Evolutionary conservation across 202 grass and related monocot genomes (phyloP).

Genomic region (Setaria viridis): DNA sequence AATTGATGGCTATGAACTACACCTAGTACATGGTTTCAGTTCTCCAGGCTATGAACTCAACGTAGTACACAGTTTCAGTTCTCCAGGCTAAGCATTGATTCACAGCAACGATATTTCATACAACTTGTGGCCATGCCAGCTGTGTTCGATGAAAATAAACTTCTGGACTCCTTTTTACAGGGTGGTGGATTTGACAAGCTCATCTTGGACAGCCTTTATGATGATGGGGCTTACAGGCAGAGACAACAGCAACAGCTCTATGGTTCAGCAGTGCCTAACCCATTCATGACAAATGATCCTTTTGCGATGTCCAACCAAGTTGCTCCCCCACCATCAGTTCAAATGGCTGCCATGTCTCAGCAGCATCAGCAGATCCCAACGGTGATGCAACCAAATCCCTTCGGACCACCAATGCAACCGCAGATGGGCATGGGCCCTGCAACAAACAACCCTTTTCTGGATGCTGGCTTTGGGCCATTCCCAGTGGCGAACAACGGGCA

Average conservation of each 20-base stretch:
- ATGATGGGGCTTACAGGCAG: conserved; percentile 82
- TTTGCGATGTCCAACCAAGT: conserved; percentile 81
- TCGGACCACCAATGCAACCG: conserved; percentile 60
- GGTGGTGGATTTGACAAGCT: conserved; percentile 92
- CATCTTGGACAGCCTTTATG: conserved; percentile 86
- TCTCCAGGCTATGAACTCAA: neutral
- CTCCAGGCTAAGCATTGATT: neutral
- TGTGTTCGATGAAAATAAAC: conserved; percentile 25
- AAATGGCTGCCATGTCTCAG: conserved; percentile 85
- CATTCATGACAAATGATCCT: conserved; percentile 82
- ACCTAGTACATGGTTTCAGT: neutral
- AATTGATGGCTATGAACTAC: conserved; percentile 2
- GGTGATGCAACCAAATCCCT: conserved; percentile 73
- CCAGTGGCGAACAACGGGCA: conserved; percentile 61
- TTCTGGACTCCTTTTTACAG: conserved; percentile 45
- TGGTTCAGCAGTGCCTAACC: conserved; percentile 68
- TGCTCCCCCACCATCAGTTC: conserved; percentile 74
- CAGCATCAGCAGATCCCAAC: conserved; percentile 77
- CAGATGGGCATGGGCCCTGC: conserved; percentile 46
- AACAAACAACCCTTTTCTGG: conserved; percentile 88
- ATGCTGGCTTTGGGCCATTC: conserved; percentile 72
- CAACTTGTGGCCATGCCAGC: neutral
- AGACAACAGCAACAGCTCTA: conserved; percentile 79
- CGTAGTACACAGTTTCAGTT: neutral
- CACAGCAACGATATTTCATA: neutral